These are phyloP conservation scores for Lasiosphaeria miniovina DNA, from an alignment of 495 filamentous ascomycete species.

Conservation along the genomic window DNA sequence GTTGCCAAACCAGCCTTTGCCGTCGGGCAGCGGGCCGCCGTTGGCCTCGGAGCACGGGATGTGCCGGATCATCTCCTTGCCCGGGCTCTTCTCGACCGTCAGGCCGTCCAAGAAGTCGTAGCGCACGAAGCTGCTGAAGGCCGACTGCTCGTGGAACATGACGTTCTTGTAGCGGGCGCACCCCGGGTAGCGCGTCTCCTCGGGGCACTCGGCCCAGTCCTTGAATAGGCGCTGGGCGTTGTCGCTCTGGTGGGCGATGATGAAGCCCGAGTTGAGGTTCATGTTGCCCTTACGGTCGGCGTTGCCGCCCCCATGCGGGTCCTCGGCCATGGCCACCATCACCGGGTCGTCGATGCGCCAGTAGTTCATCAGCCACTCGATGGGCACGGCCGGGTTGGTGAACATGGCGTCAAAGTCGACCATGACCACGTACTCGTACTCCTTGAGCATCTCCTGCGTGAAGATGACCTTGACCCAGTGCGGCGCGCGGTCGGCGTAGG, in stretches of 20 bases:
- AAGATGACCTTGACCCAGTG: constrained; percentile 52
- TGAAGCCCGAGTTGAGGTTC: constrained; percentile 31
- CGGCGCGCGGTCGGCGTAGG: constrained; percentile 33
- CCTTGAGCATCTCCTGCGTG: constrained; percentile 41
- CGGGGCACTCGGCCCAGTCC: constrained; percentile 32
- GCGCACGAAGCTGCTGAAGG: constrained; percentile 26
- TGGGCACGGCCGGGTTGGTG: constrained; percentile 43
- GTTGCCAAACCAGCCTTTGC: no score
- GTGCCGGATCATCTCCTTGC: constrained; percentile 16
- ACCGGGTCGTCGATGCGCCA: constrained; percentile 44
- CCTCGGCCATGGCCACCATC: constrained; percentile 45
- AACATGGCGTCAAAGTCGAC: constrained; percentile 51
- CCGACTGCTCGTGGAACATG: constrained; percentile 29
- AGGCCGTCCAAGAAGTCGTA: constrained; percentile 29
- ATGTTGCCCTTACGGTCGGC: constrained; percentile 13
- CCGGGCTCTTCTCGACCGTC: constrained; percentile 19
- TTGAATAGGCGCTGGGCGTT: constrained; percentile 26
- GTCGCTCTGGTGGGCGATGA: constrained; percentile 27
- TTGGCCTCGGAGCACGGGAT: constrained; percentile 31
- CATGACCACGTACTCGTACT: constrained; percentile 49
- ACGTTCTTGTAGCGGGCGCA: constrained; percentile 24
- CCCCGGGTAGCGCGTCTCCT: constrained; percentile 26
- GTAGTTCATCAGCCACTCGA: constrained; percentile 55
- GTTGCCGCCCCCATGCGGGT: constrained; percentile 29
- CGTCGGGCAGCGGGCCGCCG: constrained; percentile 5